Evolutionary conservation across 495 filamentous ascomycete species (phyloP).

Genomic region (Penicillium fimorum): DNA sequence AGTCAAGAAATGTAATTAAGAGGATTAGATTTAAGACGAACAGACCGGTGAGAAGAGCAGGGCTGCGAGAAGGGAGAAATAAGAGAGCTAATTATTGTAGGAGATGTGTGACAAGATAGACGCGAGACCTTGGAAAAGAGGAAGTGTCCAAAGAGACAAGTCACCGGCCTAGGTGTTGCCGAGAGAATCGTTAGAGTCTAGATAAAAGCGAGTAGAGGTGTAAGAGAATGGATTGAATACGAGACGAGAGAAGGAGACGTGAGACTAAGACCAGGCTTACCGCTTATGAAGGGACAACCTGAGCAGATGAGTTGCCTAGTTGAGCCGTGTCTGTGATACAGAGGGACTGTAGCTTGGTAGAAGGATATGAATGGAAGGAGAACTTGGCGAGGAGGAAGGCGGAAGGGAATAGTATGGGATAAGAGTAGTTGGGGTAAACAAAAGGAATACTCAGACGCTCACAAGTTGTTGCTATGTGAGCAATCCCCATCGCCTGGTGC

Average conservation of each 20-base stretch:
- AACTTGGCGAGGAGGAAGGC: neutral
- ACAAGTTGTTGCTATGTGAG: neutral
- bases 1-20: neutral
- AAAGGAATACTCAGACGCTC: neutral
- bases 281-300: neutral
- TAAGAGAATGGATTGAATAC: neutral
- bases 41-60: neutral
- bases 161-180: neutral
- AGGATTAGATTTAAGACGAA: neutral
- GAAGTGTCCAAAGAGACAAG: neutral
- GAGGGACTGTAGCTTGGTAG: neutral
- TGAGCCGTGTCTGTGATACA: neutral
- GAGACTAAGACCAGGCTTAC: neutral
- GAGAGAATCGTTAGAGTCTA: neutral
- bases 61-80: neutral
- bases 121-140: neutral
- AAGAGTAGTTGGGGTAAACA: neutral
- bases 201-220: neutral
- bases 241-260: neutral
- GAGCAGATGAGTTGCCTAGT: neutral
- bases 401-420: neutral
- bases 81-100: neutral
- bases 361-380: neutral
- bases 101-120: neutral
- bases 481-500: neutral